Base-by-base conservation (phyloP, 2,329 filamentous ascomycete genomes). In the Diaporthe ampelina region DNA sequence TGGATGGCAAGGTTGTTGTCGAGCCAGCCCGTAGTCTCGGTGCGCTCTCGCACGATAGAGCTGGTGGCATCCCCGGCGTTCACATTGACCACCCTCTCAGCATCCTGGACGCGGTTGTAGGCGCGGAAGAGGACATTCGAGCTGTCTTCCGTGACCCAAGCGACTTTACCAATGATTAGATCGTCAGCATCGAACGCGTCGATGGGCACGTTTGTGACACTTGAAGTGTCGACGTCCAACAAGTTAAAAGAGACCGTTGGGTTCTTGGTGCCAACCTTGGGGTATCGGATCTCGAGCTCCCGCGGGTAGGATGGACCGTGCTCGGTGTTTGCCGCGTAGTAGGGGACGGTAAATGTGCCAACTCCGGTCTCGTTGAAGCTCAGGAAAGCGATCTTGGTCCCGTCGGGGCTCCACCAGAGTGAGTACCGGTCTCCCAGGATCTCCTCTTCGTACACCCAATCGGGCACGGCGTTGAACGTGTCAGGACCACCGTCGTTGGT, bases 101-200 rank as follows among this genome's bases (percentile, higher is more conserved):
- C 82, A 76, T 93, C 91, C 78, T 94, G 92, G 0, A 93, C 91
- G 6, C 92, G 89, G 80, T 94, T 93, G 83, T 90, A 94, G 0
- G 90, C 89, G 17, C 91, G 88, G 81, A 92, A 92, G 50, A 92
- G 85, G 52, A 94, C 84, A 54, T 86, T 87, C n/a, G 86, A 84
- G 79, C 93, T 91, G 7, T 83, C 83, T 10, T 90, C 87, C 0
- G 91, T 93, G 26, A 93, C 83, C 92, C 92, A 94, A 0, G 88
- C 86, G 5, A 94, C 88, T 79, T 94, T 92, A 3, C 92, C 91
- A 67, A 94, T 88, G 65, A 94, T 88, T 35, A 92, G 84, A 70
- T 94, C 89, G 11, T 92, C 87, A 0, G 86, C 84, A 11, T 88
- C 83, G 79, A 91, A 94, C 0, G 88, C 90, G 21, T 90, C 86